Evolutionary conservation across 129 eudicot genomes (phyloP).

Genomic region (Arctium lappa): DNA sequence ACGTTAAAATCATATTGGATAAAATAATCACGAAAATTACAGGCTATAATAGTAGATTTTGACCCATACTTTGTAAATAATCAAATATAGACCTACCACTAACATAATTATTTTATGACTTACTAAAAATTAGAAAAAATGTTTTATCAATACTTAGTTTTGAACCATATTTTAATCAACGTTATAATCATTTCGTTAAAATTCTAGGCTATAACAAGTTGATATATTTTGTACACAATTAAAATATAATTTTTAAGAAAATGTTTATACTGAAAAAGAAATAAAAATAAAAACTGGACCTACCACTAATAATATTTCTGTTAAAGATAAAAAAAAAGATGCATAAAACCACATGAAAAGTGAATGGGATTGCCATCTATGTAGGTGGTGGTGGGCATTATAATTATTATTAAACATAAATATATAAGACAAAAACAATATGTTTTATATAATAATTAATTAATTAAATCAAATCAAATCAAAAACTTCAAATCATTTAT

Average conservation of each 20-base stretch:
- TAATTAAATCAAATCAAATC: slow-evolving; percentile 1
- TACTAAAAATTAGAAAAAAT: background rate
- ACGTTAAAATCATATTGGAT: background rate
- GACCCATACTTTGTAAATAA: background rate
- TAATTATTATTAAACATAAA: slow-evolving; percentile 1
- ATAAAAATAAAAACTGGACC: slow-evolving; percentile 17
- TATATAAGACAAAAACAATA: background rate
- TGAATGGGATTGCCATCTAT: slow-evolving; percentile 34
- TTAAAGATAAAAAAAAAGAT: slow-evolving; percentile 37
- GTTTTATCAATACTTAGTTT: background rate
- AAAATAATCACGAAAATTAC: background rate
- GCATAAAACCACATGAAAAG: slow-evolving; percentile 39
- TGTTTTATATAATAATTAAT: background rate
- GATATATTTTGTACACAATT: background rate
- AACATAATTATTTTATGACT: background rate
- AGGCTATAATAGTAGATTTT: background rate
- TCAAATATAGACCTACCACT: background rate
- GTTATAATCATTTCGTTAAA: background rate
- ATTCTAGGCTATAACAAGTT: background rate
- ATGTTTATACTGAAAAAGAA: background rate
- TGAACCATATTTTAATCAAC: background rate
- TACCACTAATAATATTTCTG: slow-evolving; percentile 27
- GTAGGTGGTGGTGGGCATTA: slow-evolving; percentile 28
- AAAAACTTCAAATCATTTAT: background rate
- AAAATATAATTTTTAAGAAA: background rate